A percentile compares a stretch with the other conserved stretches of the same genome.
Conservation (phyloP, 2,329 filamentous ascomycete species). For the Penicillium sp. region DNA sequence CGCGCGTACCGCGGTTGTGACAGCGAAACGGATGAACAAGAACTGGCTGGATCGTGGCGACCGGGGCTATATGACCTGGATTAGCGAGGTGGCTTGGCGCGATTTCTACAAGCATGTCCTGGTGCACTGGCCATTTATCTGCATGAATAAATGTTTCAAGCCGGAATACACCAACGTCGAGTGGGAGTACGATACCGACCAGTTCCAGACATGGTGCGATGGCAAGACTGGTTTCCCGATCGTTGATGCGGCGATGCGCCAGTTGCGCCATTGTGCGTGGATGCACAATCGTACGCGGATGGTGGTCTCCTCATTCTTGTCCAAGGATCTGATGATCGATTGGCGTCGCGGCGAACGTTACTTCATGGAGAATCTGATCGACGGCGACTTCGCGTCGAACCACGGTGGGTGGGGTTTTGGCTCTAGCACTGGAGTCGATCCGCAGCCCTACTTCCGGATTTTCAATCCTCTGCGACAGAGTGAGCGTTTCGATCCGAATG, state of each 20-base stretch:
- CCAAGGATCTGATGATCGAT: slow-evolving; percentile 79
- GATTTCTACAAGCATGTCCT: slow-evolving; percentile 90
- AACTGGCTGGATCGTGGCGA: slow-evolving; percentile 67
- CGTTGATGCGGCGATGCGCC: slow-evolving; percentile 85
- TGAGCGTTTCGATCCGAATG: slow-evolving; percentile 80
- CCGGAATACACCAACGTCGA: slow-evolving; percentile 79
- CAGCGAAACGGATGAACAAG: slow-evolving; percentile 66
- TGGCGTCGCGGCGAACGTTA: slow-evolving; percentile 81
- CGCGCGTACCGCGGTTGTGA: slow-evolving; percentile 67
- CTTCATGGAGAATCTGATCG: slow-evolving; percentile 81
- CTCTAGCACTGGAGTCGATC: slow-evolving; percentile 75
- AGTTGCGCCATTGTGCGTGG: slow-evolving; percentile 69
- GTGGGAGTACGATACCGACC: slow-evolving; percentile 75
- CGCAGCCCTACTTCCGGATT: slow-evolving; percentile 87
- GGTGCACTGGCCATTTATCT: slow-evolving; percentile 77
- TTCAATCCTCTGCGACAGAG: slow-evolving; percentile 86
- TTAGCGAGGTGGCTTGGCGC: slow-evolving; percentile 82
- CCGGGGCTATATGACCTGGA: slow-evolving; percentile 72
- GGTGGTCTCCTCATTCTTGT: slow-evolving; percentile 79
- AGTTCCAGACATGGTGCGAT: slow-evolving; percentile 74
- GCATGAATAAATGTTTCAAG: slow-evolving; percentile 79
- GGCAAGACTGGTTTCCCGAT: slow-evolving; percentile 81
- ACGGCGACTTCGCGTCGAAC: slow-evolving; percentile 80
- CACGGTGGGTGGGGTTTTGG: slow-evolving; percentile 72
- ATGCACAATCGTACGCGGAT: slow-evolving; percentile 89